These are phyloP conservation scores for Lanmaoa pseudosensibilis DNA, from an alignment of 768 basidiomycete genomes.

Conservation along the genomic window DNA sequence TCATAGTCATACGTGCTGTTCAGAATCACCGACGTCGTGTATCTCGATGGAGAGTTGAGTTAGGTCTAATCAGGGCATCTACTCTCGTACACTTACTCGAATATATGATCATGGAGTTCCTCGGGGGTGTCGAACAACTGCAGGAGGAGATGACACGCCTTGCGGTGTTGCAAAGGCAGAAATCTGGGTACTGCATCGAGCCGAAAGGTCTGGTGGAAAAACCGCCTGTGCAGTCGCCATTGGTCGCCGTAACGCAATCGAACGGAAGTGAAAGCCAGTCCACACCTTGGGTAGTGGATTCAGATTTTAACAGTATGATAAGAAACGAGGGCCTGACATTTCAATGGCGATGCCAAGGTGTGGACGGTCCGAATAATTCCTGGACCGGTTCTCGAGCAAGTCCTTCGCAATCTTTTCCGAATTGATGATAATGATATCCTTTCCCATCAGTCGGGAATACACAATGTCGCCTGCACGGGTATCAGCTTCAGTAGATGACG, in stretches of 20 bases:
- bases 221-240: conserved; percentile 13
- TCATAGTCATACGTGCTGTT: too few species aligned
- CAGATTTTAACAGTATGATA: background rate
- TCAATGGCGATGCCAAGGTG: background rate
- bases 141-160: background rate
- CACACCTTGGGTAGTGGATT: background rate
- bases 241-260: background rate
- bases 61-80: background rate
- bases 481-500: too few species aligned
- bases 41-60: background rate
- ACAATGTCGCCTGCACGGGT: too few species aligned
- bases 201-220: conserved; percentile 14
- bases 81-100: conserved; percentile 1
- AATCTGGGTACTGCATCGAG: background rate
- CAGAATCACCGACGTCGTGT: background rate
- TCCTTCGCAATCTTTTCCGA: too few species aligned
- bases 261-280: background rate
- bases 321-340: background rate
- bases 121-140: background rate
- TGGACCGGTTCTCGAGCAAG: too few species aligned
- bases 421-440: too few species aligned
- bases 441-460: too few species aligned
- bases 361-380: conserved; percentile 9
- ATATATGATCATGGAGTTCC: background rate
- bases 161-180: background rate